phyloP scores from a whole-genome alignment of 441 rosid genomes.

The Corymbia calophylla region DNA sequence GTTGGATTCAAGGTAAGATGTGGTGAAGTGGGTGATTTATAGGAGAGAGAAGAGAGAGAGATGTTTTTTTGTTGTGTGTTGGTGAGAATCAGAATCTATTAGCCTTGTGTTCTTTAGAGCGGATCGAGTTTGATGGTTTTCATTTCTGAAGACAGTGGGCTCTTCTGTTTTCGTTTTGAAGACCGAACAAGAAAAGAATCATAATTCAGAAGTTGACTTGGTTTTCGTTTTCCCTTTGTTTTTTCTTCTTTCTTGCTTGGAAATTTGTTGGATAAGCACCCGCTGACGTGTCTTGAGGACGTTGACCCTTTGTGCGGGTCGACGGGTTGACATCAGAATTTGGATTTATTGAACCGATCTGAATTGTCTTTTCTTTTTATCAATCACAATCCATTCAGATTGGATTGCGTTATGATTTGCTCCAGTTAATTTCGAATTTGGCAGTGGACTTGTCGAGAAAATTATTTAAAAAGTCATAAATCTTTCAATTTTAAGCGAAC shows the following conservation, averaged over 20 bases:
- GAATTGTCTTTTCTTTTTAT: not conserved
- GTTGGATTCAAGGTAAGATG: not conserved
- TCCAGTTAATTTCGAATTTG: not conserved
- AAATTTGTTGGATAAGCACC: not conserved
- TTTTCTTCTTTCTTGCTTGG: not conserved
- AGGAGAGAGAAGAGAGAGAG: not conserved
- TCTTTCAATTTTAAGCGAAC: no score
- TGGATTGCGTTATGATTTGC: not conserved
- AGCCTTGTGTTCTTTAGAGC: not conserved
- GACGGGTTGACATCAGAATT: not conserved
- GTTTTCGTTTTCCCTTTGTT: not conserved
- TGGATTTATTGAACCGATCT: not conserved
- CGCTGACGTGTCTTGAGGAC: not conserved
- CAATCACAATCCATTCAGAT: not conserved
- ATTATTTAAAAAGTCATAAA: no score
- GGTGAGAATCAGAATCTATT: not conserved
- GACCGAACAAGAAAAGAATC: not conserved
- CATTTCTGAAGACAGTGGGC: not conserved
- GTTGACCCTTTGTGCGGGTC: not conserved
- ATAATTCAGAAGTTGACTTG: not conserved
- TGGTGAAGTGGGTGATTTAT: not conserved
- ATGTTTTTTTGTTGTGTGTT: not conserved
- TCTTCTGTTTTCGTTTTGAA: not conserved
- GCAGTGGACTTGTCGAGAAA: fast-evolving
- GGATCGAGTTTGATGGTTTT: not conserved